Evolutionary conservation across 768 basidiomycete species (phyloP), one percentile per base, ranked within the genome.

Genomic region (Lactarius sp.): DNA sequence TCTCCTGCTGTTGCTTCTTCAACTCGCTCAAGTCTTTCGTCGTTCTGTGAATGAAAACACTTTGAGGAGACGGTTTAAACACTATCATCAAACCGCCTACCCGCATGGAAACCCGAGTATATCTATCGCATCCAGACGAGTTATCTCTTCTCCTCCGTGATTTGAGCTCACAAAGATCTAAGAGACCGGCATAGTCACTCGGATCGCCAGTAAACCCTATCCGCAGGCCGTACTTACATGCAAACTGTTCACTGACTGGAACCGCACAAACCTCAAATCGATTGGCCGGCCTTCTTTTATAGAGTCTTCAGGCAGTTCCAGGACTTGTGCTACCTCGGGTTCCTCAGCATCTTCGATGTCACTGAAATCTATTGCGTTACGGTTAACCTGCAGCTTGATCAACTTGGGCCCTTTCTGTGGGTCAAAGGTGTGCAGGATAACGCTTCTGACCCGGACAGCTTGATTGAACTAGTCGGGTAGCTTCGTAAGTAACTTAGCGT

Each of bases 121-220:
- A 69, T 91, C 88, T 52, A 91, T 74, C 33, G 74, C 79, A 69
- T 90, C 85, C 64, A 91, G 84, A 20, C 85, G 77, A 4, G 88
- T 88, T 69, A 81, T 77, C 6, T 90, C 86, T 42, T 79, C 81
- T 41, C 69, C 82, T 0, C 81, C 85, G 61, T 88, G 85, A 66
- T 89, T 89, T 6, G 83, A 83, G 41, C 75, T 78, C 46, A 91
- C 81, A 69, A 91, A 90, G 46, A 91, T 80, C 87, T 90, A 62
- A 13, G 41, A 31, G 33, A 6, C 22, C 22, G 39, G 37, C 16
- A 54, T 14, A 18, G 6, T 47, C 20, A 47, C 41, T 9, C 6
- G 33, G 7, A 33, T 12, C 18, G 50, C 31, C 5, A 18, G 16
- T 31, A 13, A 49, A 36, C 18, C 9, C 31, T 3, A 46, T 4